Evolutionary conservation across 192 early-diverging fungal genomes (phyloP), one percentile per base, ranked within the genome.

Genomic region (Coemansia sp.): DNA sequence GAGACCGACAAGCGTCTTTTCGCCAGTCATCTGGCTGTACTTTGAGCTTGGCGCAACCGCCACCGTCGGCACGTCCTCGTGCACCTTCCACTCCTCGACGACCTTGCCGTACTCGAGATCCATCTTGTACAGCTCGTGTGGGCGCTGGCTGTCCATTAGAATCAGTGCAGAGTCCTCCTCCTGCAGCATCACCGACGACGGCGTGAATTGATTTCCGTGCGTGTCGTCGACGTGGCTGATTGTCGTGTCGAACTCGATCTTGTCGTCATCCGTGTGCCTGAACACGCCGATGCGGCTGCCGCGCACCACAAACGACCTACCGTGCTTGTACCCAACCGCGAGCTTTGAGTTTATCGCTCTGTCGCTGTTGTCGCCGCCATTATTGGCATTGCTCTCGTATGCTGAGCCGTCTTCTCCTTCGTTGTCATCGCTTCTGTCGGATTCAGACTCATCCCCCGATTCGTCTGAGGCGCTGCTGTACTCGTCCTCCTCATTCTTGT

Each of bases 261-360:
- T 79, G 68, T 92, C 90, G 67, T 85, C 82, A 39, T 89, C 84
- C 2, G 84, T 86, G 72, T 95, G 91, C 66, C 82, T 86, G 65
- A 95, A 93, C 10, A 98, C 94, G 7, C 95, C 94, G 67, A 98
- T 94, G 40, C 86, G 86, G 76, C 87, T 84, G 28, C 95, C 95
- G 31, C 94, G 91, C 15, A 95, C 88, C 23, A 96, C 92, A 79
- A 93, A 96, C 12, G 95, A 94, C 20, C 93, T 88, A 53, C 92
- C 89, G 70, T 90, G 82, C 74, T 93, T 92, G 78, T 88, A 88
- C 0, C 94, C 94, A 35, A 96, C 90, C 4, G 90, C 87, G 35
- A 98, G 84, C 52, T 88, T 88, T 12, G 85, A 92, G 77, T 95
- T 95, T 59, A 83, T 86, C 26, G 73, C 83, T 39, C 58, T 61